Percentiles rank a stretch among this genome's conserved stretches.
phyloP scores from a whole-genome alignment of 2,329 filamentous ascomycete genomes.

The Xylariales sp. region DNA sequence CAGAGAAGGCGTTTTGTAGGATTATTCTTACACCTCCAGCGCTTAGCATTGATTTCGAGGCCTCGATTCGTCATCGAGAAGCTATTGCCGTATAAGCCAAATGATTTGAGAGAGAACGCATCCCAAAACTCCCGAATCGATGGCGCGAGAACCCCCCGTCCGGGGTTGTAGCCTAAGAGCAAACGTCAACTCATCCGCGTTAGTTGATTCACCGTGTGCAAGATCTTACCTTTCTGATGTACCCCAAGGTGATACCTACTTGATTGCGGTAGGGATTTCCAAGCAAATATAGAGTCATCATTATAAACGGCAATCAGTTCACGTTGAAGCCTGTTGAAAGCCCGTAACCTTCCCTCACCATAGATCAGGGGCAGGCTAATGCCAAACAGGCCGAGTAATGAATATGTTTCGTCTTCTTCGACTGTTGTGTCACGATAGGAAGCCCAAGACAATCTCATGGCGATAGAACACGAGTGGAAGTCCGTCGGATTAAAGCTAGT shows the following conservation, averaged over 20 bases:
- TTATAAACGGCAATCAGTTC: conserved; percentile 40
- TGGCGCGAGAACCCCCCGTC: conserved; percentile 25
- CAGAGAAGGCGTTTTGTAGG: background rate
- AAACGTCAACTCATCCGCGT: background rate
- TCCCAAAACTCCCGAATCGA: conserved; percentile 31
- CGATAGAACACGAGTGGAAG: conserved; percentile 36
- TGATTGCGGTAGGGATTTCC: conserved; percentile 11
- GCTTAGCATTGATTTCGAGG: conserved; percentile 22
- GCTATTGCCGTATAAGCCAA: conserved; percentile 17
- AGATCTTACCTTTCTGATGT: background rate
- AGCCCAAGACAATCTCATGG: conserved; percentile 46
- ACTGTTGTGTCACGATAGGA: conserved; percentile 39
- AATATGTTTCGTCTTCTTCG: conserved; percentile 46
- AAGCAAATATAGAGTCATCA: conserved; percentile 36
- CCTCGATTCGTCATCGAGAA: conserved; percentile 32
- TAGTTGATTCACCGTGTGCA: background rate
- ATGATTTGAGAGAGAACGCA: conserved; percentile 19
- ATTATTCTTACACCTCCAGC: conserved; percentile 15
- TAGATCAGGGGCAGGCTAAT: conserved; percentile 48
- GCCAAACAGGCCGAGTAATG: conserved; percentile 47
- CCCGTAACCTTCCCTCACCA: conserved; percentile 44
- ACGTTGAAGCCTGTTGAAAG: conserved; percentile 45
- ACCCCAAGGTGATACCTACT: background rate
- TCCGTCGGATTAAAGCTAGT: background rate
- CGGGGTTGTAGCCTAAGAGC: background rate